Evolutionary conservation across 1,139 yeast species (phyloP).

Genomic region (Citeromyces hawaiiensis): DNA sequence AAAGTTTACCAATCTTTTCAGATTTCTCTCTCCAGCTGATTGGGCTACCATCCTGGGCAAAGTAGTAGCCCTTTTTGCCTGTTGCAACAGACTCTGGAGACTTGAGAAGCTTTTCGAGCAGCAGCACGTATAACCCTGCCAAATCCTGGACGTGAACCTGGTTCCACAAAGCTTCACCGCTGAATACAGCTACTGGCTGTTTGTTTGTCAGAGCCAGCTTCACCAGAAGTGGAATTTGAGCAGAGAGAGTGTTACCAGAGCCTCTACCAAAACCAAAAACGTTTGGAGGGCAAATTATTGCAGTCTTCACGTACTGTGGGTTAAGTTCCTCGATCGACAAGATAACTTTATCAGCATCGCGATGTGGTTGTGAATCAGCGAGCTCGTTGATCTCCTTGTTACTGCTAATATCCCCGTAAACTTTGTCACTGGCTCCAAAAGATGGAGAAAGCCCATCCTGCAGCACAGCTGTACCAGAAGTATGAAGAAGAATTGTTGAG

Average conservation of each 20-base stretch:
- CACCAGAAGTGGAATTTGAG: constrained; percentile 21
- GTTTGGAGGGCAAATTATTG: constrained; percentile 16
- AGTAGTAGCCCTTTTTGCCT: constrained; percentile 23
- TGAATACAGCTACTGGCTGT: constrained; percentile 19
- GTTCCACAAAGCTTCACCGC: constrained; percentile 23
- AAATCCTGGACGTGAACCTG: constrained; percentile 24
- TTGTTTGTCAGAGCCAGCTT: constrained; percentile 13
- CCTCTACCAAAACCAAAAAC: constrained; percentile 16
- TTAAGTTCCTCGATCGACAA: constrained; percentile 17
- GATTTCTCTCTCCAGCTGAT: constrained; percentile 23
- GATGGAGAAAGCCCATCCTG: constrained; percentile 14
- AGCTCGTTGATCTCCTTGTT: constrained; percentile 20
- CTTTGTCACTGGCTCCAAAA: no score
- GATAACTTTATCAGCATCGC: constrained; percentile 22
- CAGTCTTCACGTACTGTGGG: constrained; percentile 14
- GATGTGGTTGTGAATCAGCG: constrained; percentile 21
- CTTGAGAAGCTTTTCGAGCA: constrained; percentile 14
- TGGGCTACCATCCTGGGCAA: constrained; percentile 17
- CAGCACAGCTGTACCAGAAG: constrained; percentile 25
- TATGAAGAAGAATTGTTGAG: constrained; percentile 21
- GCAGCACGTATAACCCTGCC: constrained; percentile 19
- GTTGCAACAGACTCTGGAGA: constrained; percentile 16
- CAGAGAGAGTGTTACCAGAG: constrained; percentile 19
- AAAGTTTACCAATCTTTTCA: constrained; percentile 12
- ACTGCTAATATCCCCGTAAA: constrained; percentile 19